These are phyloP conservation scores for Apiospora kogelbergensis DNA, from an alignment of 2,329 filamentous ascomycete species.

Conservation along the genomic window DNA sequence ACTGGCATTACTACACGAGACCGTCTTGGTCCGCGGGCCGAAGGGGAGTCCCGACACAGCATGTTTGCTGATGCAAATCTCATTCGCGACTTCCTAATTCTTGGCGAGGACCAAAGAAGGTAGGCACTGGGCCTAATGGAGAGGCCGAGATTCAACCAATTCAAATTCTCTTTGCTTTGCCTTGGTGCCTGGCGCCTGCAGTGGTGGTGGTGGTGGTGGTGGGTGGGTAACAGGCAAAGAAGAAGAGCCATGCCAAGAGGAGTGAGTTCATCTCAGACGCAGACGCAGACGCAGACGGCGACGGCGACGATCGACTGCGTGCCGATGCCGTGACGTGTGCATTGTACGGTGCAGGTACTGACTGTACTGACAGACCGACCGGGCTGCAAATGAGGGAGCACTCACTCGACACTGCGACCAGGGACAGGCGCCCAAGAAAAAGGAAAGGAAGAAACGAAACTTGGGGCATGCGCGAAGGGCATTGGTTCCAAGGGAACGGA, in stretches of 20 bases:
- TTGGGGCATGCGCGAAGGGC: neutral
- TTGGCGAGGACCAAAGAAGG: neutral
- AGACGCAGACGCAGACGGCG: neutral
- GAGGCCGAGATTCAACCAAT: constrained; percentile 3
- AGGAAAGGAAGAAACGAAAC: neutral
- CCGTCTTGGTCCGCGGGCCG: constrained; percentile 3
- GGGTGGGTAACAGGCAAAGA: neutral
- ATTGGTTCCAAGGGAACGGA: constrained; percentile 1
- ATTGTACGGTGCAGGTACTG: neutral
- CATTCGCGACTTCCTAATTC: neutral
- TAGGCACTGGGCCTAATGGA: neutral
- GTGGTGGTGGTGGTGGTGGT: neutral
- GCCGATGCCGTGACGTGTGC: neutral
- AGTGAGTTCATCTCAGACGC: neutral
- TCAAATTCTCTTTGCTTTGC: neutral
- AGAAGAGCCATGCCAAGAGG: neutral
- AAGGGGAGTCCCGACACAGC: neutral
- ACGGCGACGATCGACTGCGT: neutral
- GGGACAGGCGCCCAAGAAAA: neutral
- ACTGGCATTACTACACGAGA: neutral
- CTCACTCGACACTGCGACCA: too few relatives aligned
- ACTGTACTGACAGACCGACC: neutral
- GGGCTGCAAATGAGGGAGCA: too few relatives aligned
- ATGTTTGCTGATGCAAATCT: neutral
- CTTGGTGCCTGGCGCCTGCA: too few relatives aligned